Evolutionary conservation across 1,284 basidiomycete genomes (phyloP).

Genomic region (Cronartium quercuum): DNA sequence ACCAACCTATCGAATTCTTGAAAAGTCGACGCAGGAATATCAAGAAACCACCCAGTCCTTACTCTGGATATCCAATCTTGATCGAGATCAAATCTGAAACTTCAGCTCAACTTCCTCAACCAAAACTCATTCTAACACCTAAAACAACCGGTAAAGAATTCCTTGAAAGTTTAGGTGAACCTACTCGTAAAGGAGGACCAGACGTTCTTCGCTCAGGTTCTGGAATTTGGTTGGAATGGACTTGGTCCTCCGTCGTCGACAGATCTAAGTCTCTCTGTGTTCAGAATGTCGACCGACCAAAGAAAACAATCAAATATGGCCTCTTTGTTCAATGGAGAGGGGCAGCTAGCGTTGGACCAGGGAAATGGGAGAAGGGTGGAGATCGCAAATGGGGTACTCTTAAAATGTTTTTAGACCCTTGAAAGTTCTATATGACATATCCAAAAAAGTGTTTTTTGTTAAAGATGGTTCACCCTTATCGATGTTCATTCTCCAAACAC

Average conservation of each 20-base stretch:
- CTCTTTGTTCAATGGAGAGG: neutral
- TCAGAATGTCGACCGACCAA: neutral
- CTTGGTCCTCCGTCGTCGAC: neutral
- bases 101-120: neutral
- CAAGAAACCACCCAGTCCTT: neutral
- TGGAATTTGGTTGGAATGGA: neutral
- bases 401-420: neutral
- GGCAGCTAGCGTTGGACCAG: neutral
- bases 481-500: too few species aligned
- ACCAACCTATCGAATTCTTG: neutral
- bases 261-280: too few species aligned
- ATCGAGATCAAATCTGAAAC: neutral
- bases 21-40: neutral
- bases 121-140: neutral
- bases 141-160: neutral
- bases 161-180: neutral
- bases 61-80: neutral
- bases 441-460: too few species aligned
- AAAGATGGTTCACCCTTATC: too few species aligned
- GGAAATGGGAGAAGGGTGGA: neutral
- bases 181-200: neutral
- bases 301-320: neutral
- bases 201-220: neutral
- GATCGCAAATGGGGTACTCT: neutral
- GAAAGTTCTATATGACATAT: neutral